These are phyloP conservation scores for Beauveria sp. DNA, from an alignment of 2,329 filamentous ascomycete genomes.

Conservation along the genomic window DNA sequence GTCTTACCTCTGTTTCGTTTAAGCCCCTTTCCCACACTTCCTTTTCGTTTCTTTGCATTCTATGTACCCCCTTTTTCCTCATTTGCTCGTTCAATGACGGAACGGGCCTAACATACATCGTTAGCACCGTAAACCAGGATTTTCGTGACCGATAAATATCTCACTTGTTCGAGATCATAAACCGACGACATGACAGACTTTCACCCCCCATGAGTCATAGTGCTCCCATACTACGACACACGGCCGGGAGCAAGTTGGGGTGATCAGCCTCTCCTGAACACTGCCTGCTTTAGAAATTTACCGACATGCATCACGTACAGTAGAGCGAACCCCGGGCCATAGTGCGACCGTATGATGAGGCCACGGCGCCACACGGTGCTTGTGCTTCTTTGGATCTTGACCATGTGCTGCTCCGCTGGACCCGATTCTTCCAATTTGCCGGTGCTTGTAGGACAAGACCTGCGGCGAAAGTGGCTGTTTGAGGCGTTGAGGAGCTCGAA, in stretches of 20 bases:
- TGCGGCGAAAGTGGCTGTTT: neutral
- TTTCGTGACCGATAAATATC: neutral
- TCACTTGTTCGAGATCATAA: neutral
- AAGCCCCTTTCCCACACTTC: neutral
- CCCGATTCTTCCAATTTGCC: neutral
- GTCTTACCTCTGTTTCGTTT: neutral
- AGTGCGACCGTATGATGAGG: neutral
- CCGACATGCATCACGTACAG: neutral
- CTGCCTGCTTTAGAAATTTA: neutral
- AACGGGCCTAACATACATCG: neutral
- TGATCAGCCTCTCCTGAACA: neutral
- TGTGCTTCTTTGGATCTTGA: neutral
- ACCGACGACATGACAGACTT: neutral
- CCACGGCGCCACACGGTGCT: neutral
- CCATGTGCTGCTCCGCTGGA: neutral
- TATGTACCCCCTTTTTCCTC: neutral
- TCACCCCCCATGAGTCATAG: neutral
- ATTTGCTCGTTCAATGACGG: neutral
- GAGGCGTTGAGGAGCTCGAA: neutral
- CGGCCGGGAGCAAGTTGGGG: neutral
- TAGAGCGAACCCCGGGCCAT: too few species aligned
- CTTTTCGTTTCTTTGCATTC: neutral
- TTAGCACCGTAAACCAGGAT: neutral
- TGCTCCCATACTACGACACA: neutral
- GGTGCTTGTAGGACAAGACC: neutral